Conservation (phyloP, 1,284 basidiomycete genomes). For the Cryptococcus neoformans region DNA sequence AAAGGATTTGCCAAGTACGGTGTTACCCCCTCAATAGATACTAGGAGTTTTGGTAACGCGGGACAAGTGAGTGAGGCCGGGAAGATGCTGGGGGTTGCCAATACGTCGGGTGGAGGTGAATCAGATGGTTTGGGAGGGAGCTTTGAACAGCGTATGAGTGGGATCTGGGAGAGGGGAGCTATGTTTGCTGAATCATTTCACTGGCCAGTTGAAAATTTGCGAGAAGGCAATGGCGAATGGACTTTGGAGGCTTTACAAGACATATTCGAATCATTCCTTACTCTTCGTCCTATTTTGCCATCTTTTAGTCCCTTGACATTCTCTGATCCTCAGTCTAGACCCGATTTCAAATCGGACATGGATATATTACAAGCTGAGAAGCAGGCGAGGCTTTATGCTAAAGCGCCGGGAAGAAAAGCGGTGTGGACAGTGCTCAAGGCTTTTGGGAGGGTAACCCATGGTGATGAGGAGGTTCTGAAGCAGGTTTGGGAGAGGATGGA, state of each 20-base stretch:
- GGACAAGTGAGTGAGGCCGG: slow-evolving; percentile 7
- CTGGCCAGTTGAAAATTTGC: background rate
- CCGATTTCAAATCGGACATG: background rate
- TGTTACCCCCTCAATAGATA: slow-evolving; percentile 7
- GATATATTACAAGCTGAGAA: background rate
- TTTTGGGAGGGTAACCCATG: slow-evolving; percentile 33
- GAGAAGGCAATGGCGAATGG: slow-evolving; percentile 15
- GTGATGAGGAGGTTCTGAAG: slow-evolving; percentile 26
- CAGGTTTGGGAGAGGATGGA: slow-evolving; percentile 33
- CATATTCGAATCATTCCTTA: slow-evolving; percentile 32
- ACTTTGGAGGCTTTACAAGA: slow-evolving; percentile 24
- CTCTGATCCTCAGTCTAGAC: background rate
- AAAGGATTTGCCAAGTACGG: slow-evolving; percentile 64
- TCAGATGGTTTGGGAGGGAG: slow-evolving; percentile 1
- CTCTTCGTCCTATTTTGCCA: slow-evolving; percentile 8
- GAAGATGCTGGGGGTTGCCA: slow-evolving; percentile 2
- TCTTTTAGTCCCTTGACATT: background rate
- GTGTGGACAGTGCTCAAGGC: slow-evolving; percentile 39
- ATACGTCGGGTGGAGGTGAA: background rate
- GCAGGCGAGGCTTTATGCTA: background rate
- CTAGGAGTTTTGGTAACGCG: background rate
- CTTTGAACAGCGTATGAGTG: slow-evolving; percentile 13
- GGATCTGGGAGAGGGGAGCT: slow-evolving; percentile 25
- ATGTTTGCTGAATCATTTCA: background rate
- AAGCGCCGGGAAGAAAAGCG: slow-evolving; percentile 29